phyloP scores from a whole-genome alignment of 1,284 basidiomycete genomes.

The Marasmius fiardii region DNA sequence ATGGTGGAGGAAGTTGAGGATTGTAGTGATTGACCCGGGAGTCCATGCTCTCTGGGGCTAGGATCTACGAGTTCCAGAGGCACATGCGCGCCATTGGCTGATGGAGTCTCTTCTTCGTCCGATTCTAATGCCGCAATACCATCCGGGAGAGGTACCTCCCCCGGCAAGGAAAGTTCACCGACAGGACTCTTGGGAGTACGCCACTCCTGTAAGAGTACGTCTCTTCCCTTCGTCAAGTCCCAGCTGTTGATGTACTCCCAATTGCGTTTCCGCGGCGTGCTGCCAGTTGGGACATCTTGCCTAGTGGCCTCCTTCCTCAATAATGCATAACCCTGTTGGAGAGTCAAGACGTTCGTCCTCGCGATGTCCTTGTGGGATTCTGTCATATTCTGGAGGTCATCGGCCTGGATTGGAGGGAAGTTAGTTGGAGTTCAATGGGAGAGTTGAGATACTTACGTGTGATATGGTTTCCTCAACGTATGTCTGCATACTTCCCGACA shows the following conservation, averaged over 20 bases:
- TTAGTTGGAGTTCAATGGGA: not conserved
- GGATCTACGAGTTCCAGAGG: not conserved
- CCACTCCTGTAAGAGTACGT: constrained; percentile 52
- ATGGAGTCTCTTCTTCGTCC: constrained; percentile 10
- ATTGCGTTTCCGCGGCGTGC: constrained; percentile 67
- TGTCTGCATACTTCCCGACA: constrained; percentile 47
- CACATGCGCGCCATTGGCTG: not conserved
- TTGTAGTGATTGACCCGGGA: constrained; percentile 2
- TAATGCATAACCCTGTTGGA: constrained; percentile 47
- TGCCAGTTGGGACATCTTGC: constrained; percentile 63
- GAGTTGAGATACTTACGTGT: constrained; percentile 39
- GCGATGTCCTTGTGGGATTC: constrained; percentile 39
- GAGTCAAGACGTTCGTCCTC: constrained; percentile 37
- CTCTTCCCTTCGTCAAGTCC: constrained; percentile 62
- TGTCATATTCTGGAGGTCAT: constrained; percentile 37
- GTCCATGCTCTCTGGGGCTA: constrained; percentile 4
- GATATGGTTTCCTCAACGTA: constrained; percentile 40
- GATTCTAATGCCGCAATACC: constrained; percentile 20
- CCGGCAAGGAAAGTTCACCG: constrained; percentile 32
- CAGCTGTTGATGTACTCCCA: constrained; percentile 69
- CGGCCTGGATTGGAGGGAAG: not conserved
- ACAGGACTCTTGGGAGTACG: constrained; percentile 30
- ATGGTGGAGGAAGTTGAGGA: constrained; percentile 9
- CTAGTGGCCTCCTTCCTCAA: constrained; percentile 58
- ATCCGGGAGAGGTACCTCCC: constrained; percentile 28